A percentile compares a stretch with the other conserved stretches of the same genome.
phyloP scores from a whole-genome alignment of 306 rosid species.

The Vigna angularis region DNA sequence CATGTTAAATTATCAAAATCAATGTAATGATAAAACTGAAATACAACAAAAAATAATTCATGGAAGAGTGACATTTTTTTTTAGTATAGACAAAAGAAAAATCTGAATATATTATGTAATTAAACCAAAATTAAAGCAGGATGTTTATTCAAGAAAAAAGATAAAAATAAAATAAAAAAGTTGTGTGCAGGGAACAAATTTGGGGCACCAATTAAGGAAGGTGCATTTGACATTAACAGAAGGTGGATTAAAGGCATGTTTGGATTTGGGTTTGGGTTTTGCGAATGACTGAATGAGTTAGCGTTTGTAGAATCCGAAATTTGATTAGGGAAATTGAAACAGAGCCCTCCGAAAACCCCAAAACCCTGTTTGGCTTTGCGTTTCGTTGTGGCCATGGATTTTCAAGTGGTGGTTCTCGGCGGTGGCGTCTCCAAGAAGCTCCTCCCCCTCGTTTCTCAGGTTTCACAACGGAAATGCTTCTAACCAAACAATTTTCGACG shows the following conservation, averaged over 20 bases:
- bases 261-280: neutral
- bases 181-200: neutral
- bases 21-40: too few relatives aligned
- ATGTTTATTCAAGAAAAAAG: neutral
- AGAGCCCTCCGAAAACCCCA: constrained; percentile 45
- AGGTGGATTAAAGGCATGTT: neutral
- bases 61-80: too few relatives aligned
- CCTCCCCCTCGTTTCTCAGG: constrained; percentile 88
- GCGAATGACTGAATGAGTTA: neutral
- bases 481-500: neutral
- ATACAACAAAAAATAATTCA: too few relatives aligned
- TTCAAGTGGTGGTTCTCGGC: constrained; percentile 93
- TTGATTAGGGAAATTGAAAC: constrained; percentile 1
- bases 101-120: too few relatives aligned
- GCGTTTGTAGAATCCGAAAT: neutral
- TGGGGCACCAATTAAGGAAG: neutral
- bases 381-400: constrained; percentile 58
- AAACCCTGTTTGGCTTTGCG: constrained; percentile 10
- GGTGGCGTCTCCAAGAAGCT: constrained; percentile 91
- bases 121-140: too few relatives aligned
- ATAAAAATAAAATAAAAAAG: neutral
- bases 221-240: neutral
- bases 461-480: constrained; percentile 9
- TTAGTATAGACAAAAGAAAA: too few relatives aligned
- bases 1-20: too few relatives aligned